These are phyloP conservation scores for Lepidopterella palustris DNA, from an alignment of 495 filamentous ascomycete species.

Conservation along the genomic window DNA sequence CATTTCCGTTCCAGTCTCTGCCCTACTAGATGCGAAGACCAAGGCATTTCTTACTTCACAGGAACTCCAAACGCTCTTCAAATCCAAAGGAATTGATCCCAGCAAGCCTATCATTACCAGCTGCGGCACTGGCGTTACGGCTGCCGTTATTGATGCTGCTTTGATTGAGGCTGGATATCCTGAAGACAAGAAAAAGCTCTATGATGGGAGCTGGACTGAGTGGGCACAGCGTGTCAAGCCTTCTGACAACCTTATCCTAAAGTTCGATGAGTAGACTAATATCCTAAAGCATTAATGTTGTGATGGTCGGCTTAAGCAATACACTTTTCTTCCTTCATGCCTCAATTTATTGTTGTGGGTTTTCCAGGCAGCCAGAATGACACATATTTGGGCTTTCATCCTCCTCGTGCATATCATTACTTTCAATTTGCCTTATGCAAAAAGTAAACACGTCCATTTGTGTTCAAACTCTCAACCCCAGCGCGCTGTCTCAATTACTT, in stretches of 20 bases:
- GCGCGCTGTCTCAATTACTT: too few relatives aligned
- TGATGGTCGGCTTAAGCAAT: too few relatives aligned
- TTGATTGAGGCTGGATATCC: conserved; percentile 68
- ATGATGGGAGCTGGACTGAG: conserved; percentile 98
- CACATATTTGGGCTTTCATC: too few relatives aligned
- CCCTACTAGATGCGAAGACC: conserved; percentile 72
- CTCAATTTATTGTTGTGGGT: too few relatives aligned
- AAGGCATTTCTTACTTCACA: conserved; percentile 70
- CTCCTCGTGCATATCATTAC: too few relatives aligned
- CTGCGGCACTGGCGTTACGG: conserved; percentile 93
- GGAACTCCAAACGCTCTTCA: conserved; percentile 69
- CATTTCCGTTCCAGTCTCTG: conserved; percentile 71
- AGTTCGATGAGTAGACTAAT: conserved; percentile 26
- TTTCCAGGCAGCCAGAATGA: too few relatives aligned
- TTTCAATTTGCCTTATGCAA: too few relatives aligned
- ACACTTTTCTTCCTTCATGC: too few relatives aligned
- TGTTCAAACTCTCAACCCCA: too few relatives aligned
- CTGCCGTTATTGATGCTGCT: conserved; percentile 85
- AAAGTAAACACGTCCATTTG: too few relatives aligned
- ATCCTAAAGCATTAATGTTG: too few relatives aligned
- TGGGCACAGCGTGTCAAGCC: conserved; percentile 67
- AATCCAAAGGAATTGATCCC: conserved; percentile 67
- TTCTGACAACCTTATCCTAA: conserved; percentile 55
- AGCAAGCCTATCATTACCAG: conserved; percentile 79
- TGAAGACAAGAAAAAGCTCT: conserved; percentile 60